Percentiles rank a stretch among this genome's conserved stretches.
Conservation (phyloP, 75 land plant species). For the Cupressus sempervirens region DNA sequence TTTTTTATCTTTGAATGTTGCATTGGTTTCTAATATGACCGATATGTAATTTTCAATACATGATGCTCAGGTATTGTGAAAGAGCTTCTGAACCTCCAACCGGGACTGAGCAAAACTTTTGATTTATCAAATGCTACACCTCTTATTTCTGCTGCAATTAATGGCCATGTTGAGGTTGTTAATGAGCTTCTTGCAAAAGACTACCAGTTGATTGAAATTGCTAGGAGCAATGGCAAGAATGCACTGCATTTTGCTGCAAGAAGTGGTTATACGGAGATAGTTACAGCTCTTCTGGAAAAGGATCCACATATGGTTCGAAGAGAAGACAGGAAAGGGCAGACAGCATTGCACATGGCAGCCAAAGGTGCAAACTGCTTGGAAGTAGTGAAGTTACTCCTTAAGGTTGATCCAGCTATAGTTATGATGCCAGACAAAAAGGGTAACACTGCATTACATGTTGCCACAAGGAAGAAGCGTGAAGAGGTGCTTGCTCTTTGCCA, state of each 20-base stretch:
- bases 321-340: constrained; percentile 68
- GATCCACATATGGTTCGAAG: constrained; percentile 61
- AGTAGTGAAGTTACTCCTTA: constrained; percentile 52
- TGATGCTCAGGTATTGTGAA: constrained; percentile 54
- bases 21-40: constrained; percentile 4
- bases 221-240: constrained; percentile 60
- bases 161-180: constrained; percentile 49
- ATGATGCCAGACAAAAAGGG: constrained; percentile 70
- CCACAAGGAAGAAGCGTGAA: constrained; percentile 56
- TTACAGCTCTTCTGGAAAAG: constrained; percentile 39
- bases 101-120: constrained; percentile 42
- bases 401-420: constrained; percentile 54
- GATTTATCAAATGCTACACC: constrained; percentile 55
- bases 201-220: constrained; percentile 24
- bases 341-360: constrained; percentile 74
- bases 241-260: constrained; percentile 73
- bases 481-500: constrained; percentile 36
- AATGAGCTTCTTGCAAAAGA: constrained; percentile 39
- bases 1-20: neutral
- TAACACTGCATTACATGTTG: constrained; percentile 59
- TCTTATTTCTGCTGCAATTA: constrained; percentile 53
- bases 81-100: constrained; percentile 45
- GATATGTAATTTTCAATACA: neutral
- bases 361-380: constrained; percentile 46
- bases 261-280: constrained; percentile 53